phyloP scores from a whole-genome alignment of 148 eudicot species.

The Rhododendron simsii region DNA sequence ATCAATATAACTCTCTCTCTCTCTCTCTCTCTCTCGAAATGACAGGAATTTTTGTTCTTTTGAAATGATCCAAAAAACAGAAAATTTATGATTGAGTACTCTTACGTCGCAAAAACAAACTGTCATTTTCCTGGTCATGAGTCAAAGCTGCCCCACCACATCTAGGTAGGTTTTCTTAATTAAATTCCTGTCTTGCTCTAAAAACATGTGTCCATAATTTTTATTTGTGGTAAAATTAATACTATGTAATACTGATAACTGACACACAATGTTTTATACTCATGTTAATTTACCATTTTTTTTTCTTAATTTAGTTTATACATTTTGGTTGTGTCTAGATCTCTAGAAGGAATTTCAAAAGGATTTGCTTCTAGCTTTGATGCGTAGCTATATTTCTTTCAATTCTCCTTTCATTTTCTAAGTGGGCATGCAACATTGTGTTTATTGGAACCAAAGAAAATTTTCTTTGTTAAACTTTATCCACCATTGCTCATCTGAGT shows the following conservation, averaged over 20 bases:
- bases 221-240: not conserved
- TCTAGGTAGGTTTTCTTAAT: not conserved
- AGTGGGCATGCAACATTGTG: not conserved
- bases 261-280: not conserved
- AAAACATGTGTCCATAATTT: not conserved
- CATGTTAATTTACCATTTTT: not conserved
- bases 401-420: not conserved
- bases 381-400: not conserved
- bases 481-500: too few relatives aligned
- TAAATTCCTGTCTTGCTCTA: not conserved
- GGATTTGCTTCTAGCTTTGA: not conserved
- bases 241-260: not conserved
- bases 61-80: not conserved
- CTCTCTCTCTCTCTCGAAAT: not conserved
- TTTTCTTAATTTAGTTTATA: not conserved
- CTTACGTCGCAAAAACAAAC: not conserved
- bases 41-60: not conserved
- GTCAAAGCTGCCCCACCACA: not conserved
- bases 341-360: not conserved
- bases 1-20: not conserved
- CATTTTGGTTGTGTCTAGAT: too few relatives aligned
- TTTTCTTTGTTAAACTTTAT: too few relatives aligned
- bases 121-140: not conserved
- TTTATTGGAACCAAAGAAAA: too few relatives aligned
- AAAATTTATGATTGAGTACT: not conserved